Evolutionary conservation across 306 rosid genomes (phyloP), one percentile per base, ranked within the genome.

Genomic region (Medicago ruthenica): DNA sequence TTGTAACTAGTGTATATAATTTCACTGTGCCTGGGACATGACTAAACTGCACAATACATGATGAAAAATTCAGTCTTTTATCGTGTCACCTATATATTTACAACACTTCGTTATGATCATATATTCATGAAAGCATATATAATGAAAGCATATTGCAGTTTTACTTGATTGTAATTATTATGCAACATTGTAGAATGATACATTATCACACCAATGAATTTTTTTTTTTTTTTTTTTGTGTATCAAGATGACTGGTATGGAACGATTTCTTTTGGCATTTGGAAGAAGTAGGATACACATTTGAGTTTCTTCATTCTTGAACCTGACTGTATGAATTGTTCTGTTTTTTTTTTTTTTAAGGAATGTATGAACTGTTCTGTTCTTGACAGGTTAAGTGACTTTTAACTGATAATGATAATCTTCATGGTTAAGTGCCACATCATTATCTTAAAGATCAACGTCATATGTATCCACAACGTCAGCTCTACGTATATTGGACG

Each of bases 1-100:
- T 86, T 92, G 76, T 92, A 88, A 86, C 80, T 44, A 18, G 37
- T 62, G 71, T 24, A 10, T 77, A 83, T 70, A 69, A 68, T 59
- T 73, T 31, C 71, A 40, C 78, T 40, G 20, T 36, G 37, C 63
- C 47, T n/a, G 48, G 36, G 42, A 40, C 57, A 64, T 16, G 72
- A 42, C 17, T n/a, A 70, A 73, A 74, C 69, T 78, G 47, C 53
- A 64, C 21, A 51, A 37, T 9, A 79, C 70, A 71, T 12, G 60
- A 54, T 71, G 63, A 51, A 27, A 53, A 54, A 45, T 47, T 22
- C 37, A 41, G 24, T 77, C 68, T 71, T 74, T 65, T 42, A 67
- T 20, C 47, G 51, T 39, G 63, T 57, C 68, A 47, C 67, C 37
- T 2, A 60, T 60, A 59, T 58, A 37, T 24, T 58, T 16, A 67